Evolutionary conservation across 2,329 filamentous ascomycete genomes (phyloP), one percentile per base, ranked within the genome.

Genomic region (Kalaharituber pfeilii): DNA sequence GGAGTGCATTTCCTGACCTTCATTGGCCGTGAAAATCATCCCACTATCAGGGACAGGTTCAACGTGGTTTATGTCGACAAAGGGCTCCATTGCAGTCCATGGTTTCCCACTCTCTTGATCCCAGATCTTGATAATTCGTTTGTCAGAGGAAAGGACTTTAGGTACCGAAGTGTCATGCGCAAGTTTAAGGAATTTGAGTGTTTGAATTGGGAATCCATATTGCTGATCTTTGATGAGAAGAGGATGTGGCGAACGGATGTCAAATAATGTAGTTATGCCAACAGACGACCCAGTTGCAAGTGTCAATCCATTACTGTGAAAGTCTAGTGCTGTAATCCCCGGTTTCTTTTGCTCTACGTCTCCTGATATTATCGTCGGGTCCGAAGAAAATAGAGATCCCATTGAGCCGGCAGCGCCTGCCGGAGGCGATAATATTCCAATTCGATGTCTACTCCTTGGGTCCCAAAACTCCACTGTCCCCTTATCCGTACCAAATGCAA

Each of bases 401-500:
- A 47, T 47, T 4, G 5, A 18, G 22, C 18, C 13, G 15, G 13
- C 25, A 25, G 18, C 42, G 25, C 3, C 42, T 24, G 11, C 25
- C 3, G 75, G 75, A 1, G 73, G 76, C 11, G 81, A 75, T 1
- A 98, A 72, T 18, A 89, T 75, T 15, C 86, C 88, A 9, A 89
- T 83, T 55, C 86, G 76, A 53, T 82, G 82, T 65, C 86, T 82
- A 27, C 84, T 87, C 56, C 91, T 78, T 1, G 88, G 78, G 66
- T 98, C 91, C 86, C 88, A 98, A 65, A 96, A 89, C 66, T 98
- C 91, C 25, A 96, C 86, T 0, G 89, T 94, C n/a, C 91, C 89
- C 54, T 91, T 72, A 2, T 86, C 88, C 1, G 91, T 98, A 52
- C 93, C 91, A 64, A 98, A 98, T 0, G 89, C 88, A 29, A 88